These are phyloP conservation scores for Davidsoniella australis DNA, from an alignment of 2,329 filamentous ascomycete genomes.

Conservation along the genomic window DNA sequence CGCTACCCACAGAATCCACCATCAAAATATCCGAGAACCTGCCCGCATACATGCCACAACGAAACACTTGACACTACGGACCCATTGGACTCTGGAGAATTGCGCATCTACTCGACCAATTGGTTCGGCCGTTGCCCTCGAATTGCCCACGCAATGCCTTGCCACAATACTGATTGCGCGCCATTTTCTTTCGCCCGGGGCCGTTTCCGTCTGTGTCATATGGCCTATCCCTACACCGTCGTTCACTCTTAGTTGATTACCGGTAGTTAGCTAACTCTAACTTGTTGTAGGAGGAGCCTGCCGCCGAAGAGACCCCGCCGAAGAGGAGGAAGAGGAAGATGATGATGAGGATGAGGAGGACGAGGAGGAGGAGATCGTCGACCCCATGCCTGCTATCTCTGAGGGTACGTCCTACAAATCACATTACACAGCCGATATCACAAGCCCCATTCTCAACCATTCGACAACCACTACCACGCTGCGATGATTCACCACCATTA, in stretches of 20 bases:
- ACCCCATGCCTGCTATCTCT: conserved; percentile 75
- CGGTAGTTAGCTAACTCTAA: no score
- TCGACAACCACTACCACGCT: background rate
- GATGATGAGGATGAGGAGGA: conserved; percentile 55
- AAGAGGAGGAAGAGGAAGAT: conserved; percentile 34
- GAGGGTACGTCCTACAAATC: conserved; percentile 51
- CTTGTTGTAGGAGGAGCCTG: conserved; percentile 15
- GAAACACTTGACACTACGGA: no score
- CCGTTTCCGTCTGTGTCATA: background rate
- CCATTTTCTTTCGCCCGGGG: no score
- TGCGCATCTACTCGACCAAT: background rate
- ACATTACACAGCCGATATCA: background rate
- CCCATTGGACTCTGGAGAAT: background rate
- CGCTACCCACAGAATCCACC: background rate
- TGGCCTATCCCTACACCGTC: background rate
- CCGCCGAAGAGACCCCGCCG: conserved; percentile 17
- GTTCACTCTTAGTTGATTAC: background rate
- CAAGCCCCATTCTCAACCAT: conserved; percentile 3
- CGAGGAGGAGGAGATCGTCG: conserved; percentile 69
- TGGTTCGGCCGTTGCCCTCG: background rate
- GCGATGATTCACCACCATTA: background rate
- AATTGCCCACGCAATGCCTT: background rate
- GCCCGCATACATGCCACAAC: background rate
- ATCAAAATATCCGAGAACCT: background rate
- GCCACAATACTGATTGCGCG: background rate